Percentiles rank a stretch among this genome's conserved stretches.
Evolutionary conservation across 1,139 yeast genomes (phyloP).

Genomic region (Entelexis paramagnoliae): DNA sequence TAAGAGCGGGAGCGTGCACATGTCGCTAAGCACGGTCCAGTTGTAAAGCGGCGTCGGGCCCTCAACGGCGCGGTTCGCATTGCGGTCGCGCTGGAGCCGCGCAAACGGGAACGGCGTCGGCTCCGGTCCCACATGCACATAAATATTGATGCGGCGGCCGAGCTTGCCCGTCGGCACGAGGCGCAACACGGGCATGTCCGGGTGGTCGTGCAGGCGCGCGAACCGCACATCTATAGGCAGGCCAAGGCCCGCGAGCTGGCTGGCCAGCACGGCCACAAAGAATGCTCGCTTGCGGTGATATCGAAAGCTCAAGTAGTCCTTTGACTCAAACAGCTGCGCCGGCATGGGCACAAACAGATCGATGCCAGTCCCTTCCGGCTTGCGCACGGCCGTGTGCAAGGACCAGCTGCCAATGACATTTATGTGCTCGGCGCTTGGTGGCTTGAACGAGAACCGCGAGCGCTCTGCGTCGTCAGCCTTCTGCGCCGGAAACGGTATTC

Average conservation of each 20-base stretch:
- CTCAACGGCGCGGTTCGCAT: conserved; percentile 45
- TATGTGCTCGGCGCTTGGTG: conserved; percentile 54
- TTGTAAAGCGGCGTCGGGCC: conserved; percentile 76
- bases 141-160: conserved; percentile 47
- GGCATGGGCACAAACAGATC: conserved; percentile 85
- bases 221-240: conserved; percentile 19
- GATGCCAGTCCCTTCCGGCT: conserved; percentile 46
- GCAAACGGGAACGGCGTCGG: conserved; percentile 52
- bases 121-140: conserved; percentile 62
- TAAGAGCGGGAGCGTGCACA: conserved; percentile 58
- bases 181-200: conserved; percentile 30
- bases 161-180: conserved; percentile 25
- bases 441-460: conserved; percentile 55
- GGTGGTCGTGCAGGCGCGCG: conserved; percentile 29
- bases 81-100: conserved; percentile 65
- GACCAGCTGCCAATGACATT: conserved; percentile 86
- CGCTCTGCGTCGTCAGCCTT: conserved; percentile 65
- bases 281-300: conserved; percentile 84
- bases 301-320: conserved; percentile 83
- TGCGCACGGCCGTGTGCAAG: conserved; percentile 63
- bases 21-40: conserved; percentile 60
- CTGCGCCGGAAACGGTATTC: conserved; percentile 48
- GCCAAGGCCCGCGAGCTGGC: conserved; percentile 17
- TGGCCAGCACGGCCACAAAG: conserved; percentile 39
- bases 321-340: conserved; percentile 56